A percentile compares a stretch with the other conserved stretches of the same genome.
phyloP scores from a whole-genome alignment of 176 grass and related monocot genomes.

The Avena insularis region DNA sequence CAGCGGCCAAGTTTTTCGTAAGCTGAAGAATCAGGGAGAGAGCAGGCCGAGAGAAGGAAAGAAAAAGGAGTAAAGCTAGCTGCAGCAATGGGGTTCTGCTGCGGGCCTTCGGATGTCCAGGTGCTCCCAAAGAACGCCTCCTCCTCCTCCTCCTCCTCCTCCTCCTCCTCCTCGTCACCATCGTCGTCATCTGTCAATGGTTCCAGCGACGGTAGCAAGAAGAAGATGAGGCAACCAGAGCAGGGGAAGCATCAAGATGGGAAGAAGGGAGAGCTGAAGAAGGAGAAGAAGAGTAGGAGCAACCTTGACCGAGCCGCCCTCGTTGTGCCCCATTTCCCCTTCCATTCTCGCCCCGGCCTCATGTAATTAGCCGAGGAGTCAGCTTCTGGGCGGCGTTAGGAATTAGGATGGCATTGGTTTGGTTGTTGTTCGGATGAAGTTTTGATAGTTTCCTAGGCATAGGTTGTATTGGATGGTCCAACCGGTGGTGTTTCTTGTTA shows the following conservation, averaged over 20 bases:
- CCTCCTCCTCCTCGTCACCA: neutral
- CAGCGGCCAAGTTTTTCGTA: no score
- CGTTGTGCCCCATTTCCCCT: constrained; percentile 39
- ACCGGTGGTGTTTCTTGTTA: neutral
- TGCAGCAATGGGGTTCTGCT: constrained; percentile 40
- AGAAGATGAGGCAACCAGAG: neutral
- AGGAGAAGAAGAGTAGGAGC: constrained; percentile 18
- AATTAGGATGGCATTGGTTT: neutral
- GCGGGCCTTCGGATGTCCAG: constrained; percentile 40
- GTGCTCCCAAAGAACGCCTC: constrained; percentile 41
- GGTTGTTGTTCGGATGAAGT: neutral
- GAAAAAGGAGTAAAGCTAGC: neutral
- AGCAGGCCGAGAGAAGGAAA: no score
- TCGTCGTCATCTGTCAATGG: neutral
- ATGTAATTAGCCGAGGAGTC: neutral
- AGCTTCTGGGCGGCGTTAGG: neutral
- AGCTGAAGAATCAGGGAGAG: no score
- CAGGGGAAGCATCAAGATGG: neutral
- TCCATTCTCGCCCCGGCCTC: constrained; percentile 38
- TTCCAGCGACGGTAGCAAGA: neutral
- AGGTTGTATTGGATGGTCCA: neutral
- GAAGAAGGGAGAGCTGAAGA: neutral
- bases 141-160: neutral
- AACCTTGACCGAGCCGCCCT: constrained; percentile 13
- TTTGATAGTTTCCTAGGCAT: neutral